A percentile compares a stretch with the other conserved stretches of the same genome.
These are phyloP conservation scores for Penicillium sp. DNA, from an alignment of 2,329 filamentous ascomycete species.

Conservation along the genomic window DNA sequence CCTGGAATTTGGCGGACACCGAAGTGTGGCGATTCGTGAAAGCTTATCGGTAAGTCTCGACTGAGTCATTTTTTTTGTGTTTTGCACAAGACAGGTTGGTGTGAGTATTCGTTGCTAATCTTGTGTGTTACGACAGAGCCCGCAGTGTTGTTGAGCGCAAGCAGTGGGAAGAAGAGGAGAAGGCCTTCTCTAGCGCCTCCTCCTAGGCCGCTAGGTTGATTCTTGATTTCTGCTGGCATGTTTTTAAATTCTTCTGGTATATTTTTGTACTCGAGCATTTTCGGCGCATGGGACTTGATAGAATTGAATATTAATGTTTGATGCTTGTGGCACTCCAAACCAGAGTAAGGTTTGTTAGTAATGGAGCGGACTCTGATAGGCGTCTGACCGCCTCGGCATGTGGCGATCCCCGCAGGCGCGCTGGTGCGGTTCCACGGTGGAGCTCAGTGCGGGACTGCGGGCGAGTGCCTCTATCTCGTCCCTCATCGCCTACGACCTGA, in stretches of 20 bases:
- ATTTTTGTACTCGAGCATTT: slow-evolving; percentile 21
- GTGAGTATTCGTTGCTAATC: not conserved
- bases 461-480: slow-evolving; percentile 11
- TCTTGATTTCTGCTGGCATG: slow-evolving; percentile 7
- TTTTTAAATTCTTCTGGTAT: slow-evolving; percentile 12
- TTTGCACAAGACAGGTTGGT: not conserved
- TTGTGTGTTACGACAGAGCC: slow-evolving; percentile 41
- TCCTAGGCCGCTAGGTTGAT: slow-evolving; percentile 8
- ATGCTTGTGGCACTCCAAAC: not conserved
- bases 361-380: slow-evolving; percentile 2
- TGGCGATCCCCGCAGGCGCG: slow-evolving; percentile 42
- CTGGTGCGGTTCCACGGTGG: slow-evolving; percentile 20
- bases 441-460: slow-evolving; percentile 17
- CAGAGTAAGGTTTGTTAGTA: slow-evolving; percentile 2
- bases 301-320: not conserved
- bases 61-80: not conserved
- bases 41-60: slow-evolving; percentile 51
- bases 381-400: slow-evolving; percentile 31
- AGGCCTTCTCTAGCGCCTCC: slow-evolving; percentile 53
- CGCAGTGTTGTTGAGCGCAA: slow-evolving; percentile 58
- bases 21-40: slow-evolving; percentile 67
- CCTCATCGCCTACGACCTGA: slow-evolving; percentile 9
- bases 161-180: slow-evolving; percentile 64
- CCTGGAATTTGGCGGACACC: slow-evolving; percentile 63
- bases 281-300: slow-evolving; percentile 17